These are phyloP conservation scores for Mortierella sp. DNA, from an alignment of 371 early-diverging fungal species.

Conservation along the genomic window DNA sequence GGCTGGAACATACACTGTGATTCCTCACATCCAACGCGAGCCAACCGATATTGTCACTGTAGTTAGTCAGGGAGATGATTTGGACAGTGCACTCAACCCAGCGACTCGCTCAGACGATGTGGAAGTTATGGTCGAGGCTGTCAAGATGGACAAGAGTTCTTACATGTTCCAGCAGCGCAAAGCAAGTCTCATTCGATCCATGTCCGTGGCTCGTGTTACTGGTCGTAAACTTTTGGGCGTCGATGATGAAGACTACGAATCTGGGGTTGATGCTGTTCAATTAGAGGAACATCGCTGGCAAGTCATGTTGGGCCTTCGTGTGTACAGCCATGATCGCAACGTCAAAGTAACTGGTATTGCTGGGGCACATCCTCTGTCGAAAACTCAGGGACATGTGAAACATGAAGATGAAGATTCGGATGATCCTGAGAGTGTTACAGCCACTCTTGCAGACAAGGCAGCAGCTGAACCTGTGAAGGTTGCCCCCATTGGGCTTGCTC, in stretches of 20 bases:
- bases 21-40: slow-evolving; percentile 43
- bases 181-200: slow-evolving; percentile 39
- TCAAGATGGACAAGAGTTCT: slow-evolving; percentile 53
- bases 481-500: not conserved
- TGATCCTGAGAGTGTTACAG: slow-evolving; percentile 45
- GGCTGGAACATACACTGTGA: slow-evolving; percentile 45
- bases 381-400: slow-evolving; percentile 1
- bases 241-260: slow-evolving; percentile 50
- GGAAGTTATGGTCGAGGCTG: slow-evolving; percentile 33
- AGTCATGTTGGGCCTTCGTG: slow-evolving; percentile 48
- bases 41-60: slow-evolving; percentile 26
- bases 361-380: slow-evolving; percentile 26
- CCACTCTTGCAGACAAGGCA: slow-evolving; percentile 41
- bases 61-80: not conserved
- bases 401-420: slow-evolving; percentile 10
- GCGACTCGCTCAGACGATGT: slow-evolving; percentile 26
- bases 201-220: slow-evolving; percentile 44
- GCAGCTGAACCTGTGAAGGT: slow-evolving; percentile 20
- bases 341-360: slow-evolving; percentile 22
- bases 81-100: slow-evolving; percentile 41
- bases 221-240: slow-evolving; percentile 46
- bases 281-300: slow-evolving; percentile 47
- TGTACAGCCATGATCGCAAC: slow-evolving; percentile 45
- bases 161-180: slow-evolving; percentile 56
- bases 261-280: slow-evolving; percentile 9